Evolutionary conservation across 2,329 filamentous ascomycete genomes (phyloP), one percentile per base, ranked within the genome.

Genomic region (Aspergillus hiratsukae): DNA sequence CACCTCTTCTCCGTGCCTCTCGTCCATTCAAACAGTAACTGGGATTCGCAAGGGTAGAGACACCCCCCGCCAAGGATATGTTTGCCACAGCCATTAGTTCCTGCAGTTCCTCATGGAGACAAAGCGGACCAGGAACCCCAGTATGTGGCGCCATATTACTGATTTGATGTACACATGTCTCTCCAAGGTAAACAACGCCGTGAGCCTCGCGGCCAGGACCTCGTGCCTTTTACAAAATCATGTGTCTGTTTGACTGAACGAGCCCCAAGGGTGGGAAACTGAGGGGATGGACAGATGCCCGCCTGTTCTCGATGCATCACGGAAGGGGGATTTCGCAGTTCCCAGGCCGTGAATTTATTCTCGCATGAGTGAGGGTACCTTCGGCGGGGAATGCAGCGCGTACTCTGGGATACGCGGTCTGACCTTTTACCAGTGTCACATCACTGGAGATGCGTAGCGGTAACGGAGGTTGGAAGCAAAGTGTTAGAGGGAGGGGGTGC

Each of bases 371-470:
- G 48, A 53, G 49, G 54, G 66, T 65, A 64, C 66, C 66, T 61
- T 67, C 68, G 63, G 61, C 27, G 52, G 49, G 37, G 58, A 1
- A 31, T 45, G 53, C 50, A 49, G 46, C 51, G 29, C 49, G 50
- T 59, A 46, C 40, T 58, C 54, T 55, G 48, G 61, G 50, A 25
- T 56, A 51, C 61, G 61, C 60, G 64, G 71, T 77, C 74, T 72
- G 74, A 77, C 74, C 75, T 77, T 77, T 77, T 77, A 77, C 75
- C 75, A 77, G 69, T 64, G 62, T 70, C 55, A 58, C 75, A 76
- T 77, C 75, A 75, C 71, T 56, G 73, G 74, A 76, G 72, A 70
- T 53, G 43, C 21, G 11, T 46, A 46, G 43, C 23, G 43, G 23
- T 46, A 14, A 23, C 1, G 21, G 10, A 17, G 19, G 3, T 49